Base-by-base conservation (phyloP, 208 protist species). In the Leishmania amazonensis region DNA sequence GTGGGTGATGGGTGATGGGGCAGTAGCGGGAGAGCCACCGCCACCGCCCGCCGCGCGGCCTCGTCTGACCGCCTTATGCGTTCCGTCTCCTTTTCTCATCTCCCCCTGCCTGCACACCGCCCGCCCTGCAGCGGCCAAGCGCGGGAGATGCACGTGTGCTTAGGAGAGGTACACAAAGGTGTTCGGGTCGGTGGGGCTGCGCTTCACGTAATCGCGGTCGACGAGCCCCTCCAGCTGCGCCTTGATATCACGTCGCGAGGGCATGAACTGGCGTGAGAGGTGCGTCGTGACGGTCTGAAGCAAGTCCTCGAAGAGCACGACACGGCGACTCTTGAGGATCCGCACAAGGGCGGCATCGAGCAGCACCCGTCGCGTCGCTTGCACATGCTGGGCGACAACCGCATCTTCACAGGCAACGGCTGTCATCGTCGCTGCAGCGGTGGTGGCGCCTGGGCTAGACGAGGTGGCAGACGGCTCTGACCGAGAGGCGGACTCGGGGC, bases 341-440 rank as follows among this genome's bases (percentile, higher is more conserved):
- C 91, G 87, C 47, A 97, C 85, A 65, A 95, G 79, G 3, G 89
- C 91, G 7, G 94, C 88, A 72, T 94, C 92, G 35, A 94, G 78
- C 60, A 92, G 88, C 15, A 86, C 42, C 6, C 82, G 83, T 11
- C 90, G 88, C 21, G 86, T 85, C 40, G 82, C 87, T n/a, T 85
- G 65, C 40, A 90, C 79, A 76, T 77, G 76, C 5, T 70, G 83
- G 24, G 54, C 58, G 24, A 85, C 81, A n/a, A 79, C 70, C 9
- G 47, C 80, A 17, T 85, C 80, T 54, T 83, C 84, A 42, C 40
- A 53, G 28, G 62, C 35, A 11, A 21, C 15, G 11, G 38, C 53
- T 15, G 75, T 38, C 24, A 45, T 60, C 7, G 70, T 5, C 31
- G 35, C 24, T n/a, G 72, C n/a, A 8, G 49, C 67, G 15, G 64